Evolutionary conservation across 2,329 filamentous ascomycete genomes (phyloP).

Genomic region (Trichophyton rubrum): DNA sequence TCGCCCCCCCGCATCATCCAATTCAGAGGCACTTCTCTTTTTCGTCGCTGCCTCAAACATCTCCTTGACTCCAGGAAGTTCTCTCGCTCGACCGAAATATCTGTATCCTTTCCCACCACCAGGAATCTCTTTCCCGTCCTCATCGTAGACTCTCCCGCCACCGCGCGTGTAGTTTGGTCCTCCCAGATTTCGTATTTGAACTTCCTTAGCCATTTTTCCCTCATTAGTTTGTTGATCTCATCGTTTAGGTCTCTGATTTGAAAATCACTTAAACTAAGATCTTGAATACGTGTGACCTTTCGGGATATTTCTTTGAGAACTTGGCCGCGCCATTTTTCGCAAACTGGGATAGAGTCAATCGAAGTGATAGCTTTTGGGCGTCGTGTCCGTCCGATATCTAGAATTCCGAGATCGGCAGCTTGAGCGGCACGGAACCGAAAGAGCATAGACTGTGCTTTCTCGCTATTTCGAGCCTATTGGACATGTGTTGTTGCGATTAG

Average conservation of each 20-base stretch:
- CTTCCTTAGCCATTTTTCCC: constrained; percentile 98
- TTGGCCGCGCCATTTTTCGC: constrained; percentile 97
- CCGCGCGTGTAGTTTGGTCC: constrained; percentile 92
- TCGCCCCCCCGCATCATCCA: constrained; percentile 50
- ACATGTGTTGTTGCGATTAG: not conserved
- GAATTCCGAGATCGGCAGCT: constrained; percentile 88
- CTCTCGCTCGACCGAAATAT: constrained; percentile 82
- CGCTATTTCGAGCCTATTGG: constrained; percentile 75
- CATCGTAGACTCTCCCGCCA: constrained; percentile 57
- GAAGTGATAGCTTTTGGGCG: constrained; percentile 85
- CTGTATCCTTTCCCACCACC: constrained; percentile 77
- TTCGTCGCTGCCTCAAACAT: constrained; percentile 69
- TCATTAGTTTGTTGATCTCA: constrained; percentile 98
- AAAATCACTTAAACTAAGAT: constrained; percentile 80
- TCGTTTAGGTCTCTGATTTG: constrained; percentile 97
- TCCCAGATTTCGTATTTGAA: constrained; percentile 88
- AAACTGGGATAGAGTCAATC: constrained; percentile 68
- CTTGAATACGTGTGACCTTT: constrained; percentile 94
- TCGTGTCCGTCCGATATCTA: constrained; percentile 79
- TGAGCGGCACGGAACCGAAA: constrained; percentile 98
- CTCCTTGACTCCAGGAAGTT: constrained; percentile 91
- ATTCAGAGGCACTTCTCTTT: constrained; percentile 52
- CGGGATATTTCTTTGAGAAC: constrained; percentile 94
- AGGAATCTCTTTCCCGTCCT: constrained; percentile 56
- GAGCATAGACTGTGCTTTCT: constrained; percentile 99